Evolutionary conservation across 352 stramenopile genomes (phyloP).

Genomic region (Phytophthora pinifolia): DNA sequence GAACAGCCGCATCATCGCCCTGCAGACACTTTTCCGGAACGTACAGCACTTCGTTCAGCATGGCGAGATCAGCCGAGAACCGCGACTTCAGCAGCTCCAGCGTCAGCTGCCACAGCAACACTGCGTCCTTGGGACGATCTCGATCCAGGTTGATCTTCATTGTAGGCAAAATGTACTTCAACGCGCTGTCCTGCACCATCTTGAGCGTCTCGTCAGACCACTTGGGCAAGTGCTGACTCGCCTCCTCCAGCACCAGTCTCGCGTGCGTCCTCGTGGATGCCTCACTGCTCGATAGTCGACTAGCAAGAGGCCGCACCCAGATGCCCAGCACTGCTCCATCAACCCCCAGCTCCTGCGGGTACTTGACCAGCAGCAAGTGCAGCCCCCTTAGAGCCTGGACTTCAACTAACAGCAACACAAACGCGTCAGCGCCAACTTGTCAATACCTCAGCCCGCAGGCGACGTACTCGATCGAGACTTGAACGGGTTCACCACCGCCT

Average conservation of each 20-base stretch:
- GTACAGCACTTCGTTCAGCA: constrained; percentile 57
- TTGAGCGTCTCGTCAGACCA: constrained; percentile 37
- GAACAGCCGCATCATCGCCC: constrained; percentile 43
- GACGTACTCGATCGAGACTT: constrained; percentile 63
- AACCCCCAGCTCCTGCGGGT: constrained; percentile 36
- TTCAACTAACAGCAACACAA: constrained; percentile 37
- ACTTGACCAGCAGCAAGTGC: constrained; percentile 55
- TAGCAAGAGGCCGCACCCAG: constrained; percentile 54
- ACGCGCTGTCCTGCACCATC: constrained; percentile 38
- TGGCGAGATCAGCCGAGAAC: constrained; percentile 41
- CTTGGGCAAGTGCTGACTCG: constrained; percentile 26
- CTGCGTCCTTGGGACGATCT: constrained; percentile 40
- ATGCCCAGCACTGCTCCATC: constrained; percentile 35
- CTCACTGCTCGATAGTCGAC: constrained; percentile 56
- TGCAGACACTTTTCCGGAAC: constrained; percentile 55
- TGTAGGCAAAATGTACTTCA: constrained; percentile 53
- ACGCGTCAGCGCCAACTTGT: constrained; percentile 5
- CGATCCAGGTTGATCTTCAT: constrained; percentile 58
- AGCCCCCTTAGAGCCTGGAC: constrained; percentile 66
- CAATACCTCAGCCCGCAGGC: not conserved
- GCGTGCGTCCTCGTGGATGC: constrained; percentile 45
- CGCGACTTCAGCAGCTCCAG: constrained; percentile 44
- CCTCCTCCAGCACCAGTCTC: constrained; percentile 51
- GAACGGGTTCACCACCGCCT: constrained; percentile 74
- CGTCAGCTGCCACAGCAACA: constrained; percentile 59